Evolutionary conservation across 2,329 filamentous ascomycete genomes (phyloP).

Genomic region (Pseudonectria buxi): DNA sequence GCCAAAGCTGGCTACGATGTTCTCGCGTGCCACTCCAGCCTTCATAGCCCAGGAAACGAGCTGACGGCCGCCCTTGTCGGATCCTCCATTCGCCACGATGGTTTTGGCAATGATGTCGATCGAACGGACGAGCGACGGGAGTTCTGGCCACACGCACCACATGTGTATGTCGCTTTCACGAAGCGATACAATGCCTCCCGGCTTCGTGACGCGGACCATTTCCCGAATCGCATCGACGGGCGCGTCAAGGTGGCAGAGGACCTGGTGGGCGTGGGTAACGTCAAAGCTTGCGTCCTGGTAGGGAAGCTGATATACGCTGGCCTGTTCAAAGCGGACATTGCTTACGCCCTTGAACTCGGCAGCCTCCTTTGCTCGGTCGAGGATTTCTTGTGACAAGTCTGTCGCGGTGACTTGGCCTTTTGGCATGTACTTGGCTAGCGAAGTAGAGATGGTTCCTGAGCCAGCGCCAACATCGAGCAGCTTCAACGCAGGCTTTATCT

Average conservation of each 20-base stretch:
- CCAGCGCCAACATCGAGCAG: slow-evolving; percentile 45
- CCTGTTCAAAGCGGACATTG: slow-evolving; percentile 23
- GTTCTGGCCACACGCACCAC: slow-evolving; percentile 24
- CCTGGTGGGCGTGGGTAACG: slow-evolving; percentile 36
- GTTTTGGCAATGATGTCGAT: slow-evolving; percentile 15
- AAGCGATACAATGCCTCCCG: slow-evolving; percentile 35
- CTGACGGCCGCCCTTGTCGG: slow-evolving; percentile 20
- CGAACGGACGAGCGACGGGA: slow-evolving; percentile 17
- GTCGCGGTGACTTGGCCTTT: slow-evolving; percentile 30
- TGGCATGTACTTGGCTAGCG: slow-evolving; percentile 33
- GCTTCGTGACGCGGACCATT: slow-evolving; percentile 36
- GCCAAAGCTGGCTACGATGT: slow-evolving; percentile 19
- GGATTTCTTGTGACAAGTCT: slow-evolving; percentile 26
- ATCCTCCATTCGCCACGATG: slow-evolving; percentile 19
- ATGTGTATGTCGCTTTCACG: slow-evolving; percentile 24
- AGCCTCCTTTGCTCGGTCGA: slow-evolving; percentile 19
- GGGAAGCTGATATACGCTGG: slow-evolving; percentile 27
- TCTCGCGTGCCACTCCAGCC: slow-evolving; percentile 16
- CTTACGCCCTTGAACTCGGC: slow-evolving; percentile 15
- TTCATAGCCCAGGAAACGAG: slow-evolving; percentile 22
- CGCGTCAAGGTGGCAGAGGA: slow-evolving; percentile 34
- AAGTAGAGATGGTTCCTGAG: slow-evolving; percentile 41
- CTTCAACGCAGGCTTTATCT: slow-evolving; percentile 24
- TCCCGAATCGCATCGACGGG: slow-evolving; percentile 30
- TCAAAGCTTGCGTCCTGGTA: slow-evolving; percentile 36